Conservation (phyloP, 768 basidiomycete genomes). For the Hirschioporus abietinus region DNA sequence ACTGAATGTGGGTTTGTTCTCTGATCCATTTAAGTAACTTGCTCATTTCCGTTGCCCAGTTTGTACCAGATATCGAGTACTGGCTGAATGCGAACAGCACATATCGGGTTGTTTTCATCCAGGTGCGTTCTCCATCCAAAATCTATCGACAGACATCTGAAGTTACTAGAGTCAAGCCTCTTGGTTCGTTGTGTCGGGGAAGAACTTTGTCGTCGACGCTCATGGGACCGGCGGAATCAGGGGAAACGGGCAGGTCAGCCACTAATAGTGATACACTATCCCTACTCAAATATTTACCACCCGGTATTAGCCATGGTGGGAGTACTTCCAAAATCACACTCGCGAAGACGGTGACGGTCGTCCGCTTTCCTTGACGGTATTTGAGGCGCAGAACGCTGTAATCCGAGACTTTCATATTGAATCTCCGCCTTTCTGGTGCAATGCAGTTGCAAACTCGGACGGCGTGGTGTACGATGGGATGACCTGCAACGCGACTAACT, state of each 20-base stretch:
- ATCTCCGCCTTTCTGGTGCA: constrained; percentile 58
- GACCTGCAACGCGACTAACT: constrained; percentile 52
- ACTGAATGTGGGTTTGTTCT: constrained; percentile 3
- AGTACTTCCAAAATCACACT: constrained; percentile 42
- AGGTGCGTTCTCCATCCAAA: constrained; percentile 27
- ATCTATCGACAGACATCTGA: neutral
- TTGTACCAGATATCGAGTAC: constrained; percentile 46
- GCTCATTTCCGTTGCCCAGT: constrained; percentile 27
- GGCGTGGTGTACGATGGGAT: constrained; percentile 52
- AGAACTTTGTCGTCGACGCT: constrained; percentile 50
- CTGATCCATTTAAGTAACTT: constrained; percentile 2
- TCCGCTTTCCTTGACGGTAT: constrained; percentile 50
- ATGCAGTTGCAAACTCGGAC: constrained; percentile 43
- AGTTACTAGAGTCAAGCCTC: constrained; percentile 47
- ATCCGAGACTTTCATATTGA: constrained; percentile 47
- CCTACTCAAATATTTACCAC: neutral
- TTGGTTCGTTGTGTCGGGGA: constrained; percentile 57
- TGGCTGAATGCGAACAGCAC: constrained; percentile 53
- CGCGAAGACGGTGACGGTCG: constrained; percentile 52
- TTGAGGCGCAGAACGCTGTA: constrained; percentile 34
- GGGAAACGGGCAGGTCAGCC: constrained; percentile 51
- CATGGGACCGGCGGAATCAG: constrained; percentile 52
- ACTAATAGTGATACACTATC: neutral
- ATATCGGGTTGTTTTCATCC: constrained; percentile 56
- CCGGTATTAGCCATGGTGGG: constrained; percentile 44